These are phyloP conservation scores for Backusella morwellensis DNA, from an alignment of 192 early-diverging fungal genomes.

Conservation along the genomic window DNA sequence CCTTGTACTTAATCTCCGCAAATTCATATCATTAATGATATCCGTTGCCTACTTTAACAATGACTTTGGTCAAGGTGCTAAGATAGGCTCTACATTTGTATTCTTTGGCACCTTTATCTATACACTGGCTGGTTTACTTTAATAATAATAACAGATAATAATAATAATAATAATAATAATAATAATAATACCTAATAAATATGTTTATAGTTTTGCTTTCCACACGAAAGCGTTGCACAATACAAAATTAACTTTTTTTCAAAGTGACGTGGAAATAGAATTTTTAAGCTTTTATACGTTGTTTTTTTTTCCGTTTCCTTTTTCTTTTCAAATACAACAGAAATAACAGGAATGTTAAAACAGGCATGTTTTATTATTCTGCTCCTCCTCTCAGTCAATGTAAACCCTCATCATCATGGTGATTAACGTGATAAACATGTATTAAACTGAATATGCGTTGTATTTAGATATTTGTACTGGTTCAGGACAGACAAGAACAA, in stretches of 20 bases:
- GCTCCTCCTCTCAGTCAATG: background rate
- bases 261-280: background rate
- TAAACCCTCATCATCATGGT: background rate
- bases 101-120: constrained; percentile 80
- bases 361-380: background rate
- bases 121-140: constrained; percentile 19
- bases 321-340: background rate
- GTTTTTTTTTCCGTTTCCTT: background rate
- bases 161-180: background rate
- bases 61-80: constrained; percentile 59
- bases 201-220: background rate
- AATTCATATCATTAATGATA: constrained; percentile 78
- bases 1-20: constrained; percentile 82
- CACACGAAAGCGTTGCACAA: background rate
- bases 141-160: background rate
- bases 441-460: background rate
- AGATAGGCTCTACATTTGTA: constrained; percentile 70
- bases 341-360: background rate
- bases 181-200: background rate
- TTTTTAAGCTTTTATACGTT: background rate
- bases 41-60: constrained; percentile 81
- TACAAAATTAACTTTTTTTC: background rate
- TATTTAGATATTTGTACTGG: background rate
- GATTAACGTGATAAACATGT: background rate
- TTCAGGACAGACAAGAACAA: background rate